These are phyloP conservation scores for Conticribra guillardii DNA, from an alignment of 108 stramenopile genomes.

Conservation along the genomic window DNA sequence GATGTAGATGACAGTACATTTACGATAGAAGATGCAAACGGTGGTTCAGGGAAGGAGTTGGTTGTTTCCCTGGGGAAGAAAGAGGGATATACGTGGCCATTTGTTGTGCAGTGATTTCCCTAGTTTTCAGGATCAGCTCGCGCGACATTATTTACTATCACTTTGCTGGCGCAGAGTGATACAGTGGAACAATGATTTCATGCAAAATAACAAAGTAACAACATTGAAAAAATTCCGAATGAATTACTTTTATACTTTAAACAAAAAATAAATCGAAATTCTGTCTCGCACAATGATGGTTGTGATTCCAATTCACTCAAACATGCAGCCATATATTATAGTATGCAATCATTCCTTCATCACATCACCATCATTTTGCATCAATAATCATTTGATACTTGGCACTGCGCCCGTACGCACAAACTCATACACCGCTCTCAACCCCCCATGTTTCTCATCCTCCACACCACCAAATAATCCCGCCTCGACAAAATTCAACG, in stretches of 20 bases:
- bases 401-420: slow-evolving; percentile 27
- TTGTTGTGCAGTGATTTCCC: slow-evolving; percentile 14
- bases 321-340: too few species aligned
- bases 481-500: slow-evolving; percentile 39
- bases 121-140: too few species aligned
- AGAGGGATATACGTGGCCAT: slow-evolving; percentile 46
- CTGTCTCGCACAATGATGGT: too few species aligned
- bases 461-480: slow-evolving; percentile 28
- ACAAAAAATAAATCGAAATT: too few species aligned
- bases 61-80: slow-evolving; percentile 62
- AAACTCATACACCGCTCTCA: slow-evolving; percentile 39
- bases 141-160: not conserved
- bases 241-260: too few species aligned
- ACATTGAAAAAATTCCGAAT: too few species aligned
- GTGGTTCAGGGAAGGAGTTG: slow-evolving; percentile 48
- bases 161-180: too few species aligned
- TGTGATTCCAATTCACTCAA: too few species aligned
- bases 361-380: too few species aligned
- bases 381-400: slow-evolving; percentile 8
- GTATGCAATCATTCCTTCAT: too few species aligned
- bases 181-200: too few species aligned
- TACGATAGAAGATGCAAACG: slow-evolving; percentile 61
- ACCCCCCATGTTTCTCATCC: slow-evolving; percentile 9
- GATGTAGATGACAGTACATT: slow-evolving; percentile 68
- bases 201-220: too few species aligned